These are phyloP conservation scores for Cucurbita pepo DNA, from an alignment of 306 rosid genomes.

Conservation along the genomic window DNA sequence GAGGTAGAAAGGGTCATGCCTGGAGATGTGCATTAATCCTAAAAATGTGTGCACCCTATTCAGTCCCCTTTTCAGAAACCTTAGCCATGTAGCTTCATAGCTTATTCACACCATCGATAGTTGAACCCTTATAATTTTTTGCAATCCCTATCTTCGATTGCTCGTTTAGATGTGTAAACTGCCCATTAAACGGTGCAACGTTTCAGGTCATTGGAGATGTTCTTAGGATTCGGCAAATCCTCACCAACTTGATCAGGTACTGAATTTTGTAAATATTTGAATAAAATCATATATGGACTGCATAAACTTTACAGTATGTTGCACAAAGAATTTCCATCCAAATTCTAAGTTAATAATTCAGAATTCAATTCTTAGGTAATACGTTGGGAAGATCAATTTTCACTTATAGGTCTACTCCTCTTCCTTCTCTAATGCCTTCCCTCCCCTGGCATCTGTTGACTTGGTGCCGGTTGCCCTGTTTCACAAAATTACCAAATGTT, in stretches of 20 bases:
- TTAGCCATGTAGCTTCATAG: neutral
- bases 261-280: neutral
- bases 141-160: neutral
- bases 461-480: neutral
- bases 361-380: neutral
- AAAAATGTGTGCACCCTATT: neutral
- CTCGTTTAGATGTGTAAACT: neutral
- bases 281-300: neutral
- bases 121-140: neutral
- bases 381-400: neutral
- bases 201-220: conserved; percentile 82
- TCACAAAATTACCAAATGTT: neutral
- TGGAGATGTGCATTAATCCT: neutral
- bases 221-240: conserved; percentile 81
- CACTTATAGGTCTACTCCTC: neutral
- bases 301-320: neutral
- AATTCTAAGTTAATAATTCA: neutral
- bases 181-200: neutral
- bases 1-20: neutral
- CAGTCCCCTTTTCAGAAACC: neutral
- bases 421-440: neutral
- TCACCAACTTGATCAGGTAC: conserved; percentile 84
- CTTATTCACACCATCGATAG: neutral
- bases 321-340: neutral
- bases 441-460: neutral